A percentile compares a stretch with the other conserved stretches of the same genome.
Evolutionary conservation across 139 green algal species (phyloP).

Genomic region (Pseudopediastrum boryanum): DNA sequence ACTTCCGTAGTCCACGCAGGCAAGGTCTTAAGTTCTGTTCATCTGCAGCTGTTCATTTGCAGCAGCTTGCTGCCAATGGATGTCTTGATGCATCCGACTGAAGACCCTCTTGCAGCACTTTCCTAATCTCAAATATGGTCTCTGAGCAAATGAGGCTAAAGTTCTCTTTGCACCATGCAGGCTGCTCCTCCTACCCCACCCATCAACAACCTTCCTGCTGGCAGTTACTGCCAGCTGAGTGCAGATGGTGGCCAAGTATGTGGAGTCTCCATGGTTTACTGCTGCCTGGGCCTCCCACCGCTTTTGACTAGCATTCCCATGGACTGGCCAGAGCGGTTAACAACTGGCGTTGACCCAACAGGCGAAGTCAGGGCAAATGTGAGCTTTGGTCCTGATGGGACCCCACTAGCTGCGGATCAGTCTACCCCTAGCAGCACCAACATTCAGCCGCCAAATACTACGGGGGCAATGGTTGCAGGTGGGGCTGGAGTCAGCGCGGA

Average conservation of each 20-base stretch:
- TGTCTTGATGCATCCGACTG: too few species aligned
- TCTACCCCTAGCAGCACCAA: neutral
- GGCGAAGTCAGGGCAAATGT: neutral
- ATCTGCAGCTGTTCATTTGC: neutral
- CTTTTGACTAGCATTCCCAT: conserved; percentile 44
- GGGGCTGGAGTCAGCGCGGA: neutral
- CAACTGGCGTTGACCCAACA: neutral
- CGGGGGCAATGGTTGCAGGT: neutral
- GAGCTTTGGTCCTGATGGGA: neutral
- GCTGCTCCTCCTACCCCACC: too few species aligned
- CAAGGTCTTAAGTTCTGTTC: too few species aligned
- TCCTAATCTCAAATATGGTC: too few species aligned
- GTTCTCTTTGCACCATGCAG: too few species aligned
- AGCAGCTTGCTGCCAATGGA: neutral
- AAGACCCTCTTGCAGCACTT: too few species aligned
- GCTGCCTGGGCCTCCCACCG: conserved; percentile 48
- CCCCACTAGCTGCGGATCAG: neutral
- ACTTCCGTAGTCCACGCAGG: too few species aligned
- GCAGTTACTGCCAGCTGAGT: conserved; percentile 28
- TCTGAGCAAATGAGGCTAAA: too few species aligned
- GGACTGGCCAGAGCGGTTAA: conserved; percentile 44
- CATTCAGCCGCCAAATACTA: neutral
- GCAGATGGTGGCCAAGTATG: conserved; percentile 29
- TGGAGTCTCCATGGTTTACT: conserved; percentile 57
- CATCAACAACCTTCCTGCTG: too few species aligned